A percentile compares a stretch with the other conserved stretches of the same genome.
phyloP scores from a whole-genome alignment of 2,329 filamentous ascomycete genomes.

The Penicillium sp. region DNA sequence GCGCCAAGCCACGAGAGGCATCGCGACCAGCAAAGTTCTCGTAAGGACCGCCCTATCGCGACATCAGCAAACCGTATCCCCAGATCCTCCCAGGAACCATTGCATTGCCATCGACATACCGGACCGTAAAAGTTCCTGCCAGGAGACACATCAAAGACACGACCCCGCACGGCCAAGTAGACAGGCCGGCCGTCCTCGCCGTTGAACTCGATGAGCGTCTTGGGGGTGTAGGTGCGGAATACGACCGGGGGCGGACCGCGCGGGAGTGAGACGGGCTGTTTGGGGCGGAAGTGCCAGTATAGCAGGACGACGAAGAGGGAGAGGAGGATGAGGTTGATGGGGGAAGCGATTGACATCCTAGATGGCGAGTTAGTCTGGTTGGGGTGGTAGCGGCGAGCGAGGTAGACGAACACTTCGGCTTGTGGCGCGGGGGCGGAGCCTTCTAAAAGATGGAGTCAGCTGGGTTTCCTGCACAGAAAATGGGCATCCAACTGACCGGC shows the following conservation, averaged over 20 bases:
- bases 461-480: background rate
- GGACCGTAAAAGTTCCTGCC: constrained; percentile 96
- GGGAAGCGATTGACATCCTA: constrained; percentile 56
- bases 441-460: constrained; percentile 16
- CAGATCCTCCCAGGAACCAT: background rate
- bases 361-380: constrained; percentile 28
- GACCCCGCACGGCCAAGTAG: constrained; percentile 87
- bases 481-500: constrained; percentile 16
- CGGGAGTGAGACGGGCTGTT: constrained; percentile 54
- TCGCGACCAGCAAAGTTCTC: constrained; percentile 95
- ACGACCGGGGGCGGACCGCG: constrained; percentile 67
- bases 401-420: constrained; percentile 39
- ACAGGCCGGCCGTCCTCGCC: constrained; percentile 73
- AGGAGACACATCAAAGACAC: constrained; percentile 84
- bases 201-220: constrained; percentile 83
- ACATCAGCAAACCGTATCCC: constrained; percentile 5
- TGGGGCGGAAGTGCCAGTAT: constrained; percentile 62
- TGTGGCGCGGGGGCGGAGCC: constrained; percentile 29
- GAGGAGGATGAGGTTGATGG: constrained; percentile 63
- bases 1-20: constrained; percentile 82
- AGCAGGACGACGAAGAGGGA: constrained; percentile 58
- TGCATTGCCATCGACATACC: constrained; percentile 28
- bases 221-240: constrained; percentile 81
- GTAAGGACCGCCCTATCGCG: constrained; percentile 73
- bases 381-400: constrained; percentile 1